Base-by-base conservation (phyloP, 208 protist genomes). In the Trypanosoma grayi region DNA sequence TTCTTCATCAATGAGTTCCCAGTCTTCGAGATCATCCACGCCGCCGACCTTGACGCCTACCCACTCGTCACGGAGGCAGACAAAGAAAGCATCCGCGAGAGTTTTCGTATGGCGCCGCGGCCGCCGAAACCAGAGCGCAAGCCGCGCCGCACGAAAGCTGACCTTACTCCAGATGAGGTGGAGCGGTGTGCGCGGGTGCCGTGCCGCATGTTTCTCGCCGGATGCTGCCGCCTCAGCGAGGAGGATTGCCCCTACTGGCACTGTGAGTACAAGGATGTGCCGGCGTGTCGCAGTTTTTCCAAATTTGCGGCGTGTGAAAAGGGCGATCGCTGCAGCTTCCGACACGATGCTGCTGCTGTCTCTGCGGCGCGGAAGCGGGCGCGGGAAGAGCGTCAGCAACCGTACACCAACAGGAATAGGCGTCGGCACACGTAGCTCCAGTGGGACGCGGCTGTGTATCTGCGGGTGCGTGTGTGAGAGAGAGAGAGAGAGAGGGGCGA, bases 1-100 rank as follows among this genome's bases (percentile, higher is more conserved):
- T 96, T 91, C 62, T 93, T 92, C 46, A 70, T 96, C 4, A 93
- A 80, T 48, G 90, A 96, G 75, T 96, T 80, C 53, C 90, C 90
- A 18, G 81, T 87, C 8, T 86, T 96, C 44, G 57, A 81, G 6
- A 81, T 96, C 5, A 65, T 93, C 10, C 80, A 75, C 28, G 66
- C 46, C 0, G 63, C 50, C 0, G 65, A 79, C 25, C 58, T 85
- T 7, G 53, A 25, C 14, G 37, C 46, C 36, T 89, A 79, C 41
- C 47, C 71, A 9, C 60, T 95, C 14, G 79, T 90, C 8, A 91
- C 77, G n/a, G 81, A 88, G 30, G 79, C 70, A 16, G 85, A 95
- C 46, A 85, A 81, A 60, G 81, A 83, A 64, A 56, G 28, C 14
- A 84, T 90, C 37, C 87, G 87, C 0, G 77, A 60, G 44, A 90